A percentile compares a stretch with the other conserved stretches of the same genome.
Evolutionary conservation across 2,329 filamentous ascomycete genomes (phyloP).

Genomic region (Diaporthe australafricana): DNA sequence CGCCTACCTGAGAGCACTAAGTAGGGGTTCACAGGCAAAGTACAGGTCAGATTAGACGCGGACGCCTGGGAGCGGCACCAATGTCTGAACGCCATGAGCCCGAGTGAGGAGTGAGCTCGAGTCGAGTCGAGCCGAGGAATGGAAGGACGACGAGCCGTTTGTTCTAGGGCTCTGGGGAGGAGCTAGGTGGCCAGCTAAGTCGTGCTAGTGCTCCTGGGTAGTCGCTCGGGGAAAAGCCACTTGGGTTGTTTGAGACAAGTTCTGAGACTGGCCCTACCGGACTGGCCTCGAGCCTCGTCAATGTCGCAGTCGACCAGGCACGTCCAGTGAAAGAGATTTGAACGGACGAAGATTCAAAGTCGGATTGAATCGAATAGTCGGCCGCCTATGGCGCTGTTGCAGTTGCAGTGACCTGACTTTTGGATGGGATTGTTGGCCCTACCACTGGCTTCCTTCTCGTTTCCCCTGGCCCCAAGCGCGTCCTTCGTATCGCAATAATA

Average conservation of each 20-base stretch:
- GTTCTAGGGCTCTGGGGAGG: neutral
- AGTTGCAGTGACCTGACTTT: constrained; percentile 15
- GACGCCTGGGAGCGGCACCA: neutral
- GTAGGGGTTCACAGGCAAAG: neutral
- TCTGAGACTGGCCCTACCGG: constrained; percentile 26
- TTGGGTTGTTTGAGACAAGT: constrained; percentile 27
- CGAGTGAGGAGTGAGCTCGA: too few relatives aligned
- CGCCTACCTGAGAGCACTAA: neutral
- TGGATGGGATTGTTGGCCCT: constrained; percentile 10
- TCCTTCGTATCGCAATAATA: neutral
- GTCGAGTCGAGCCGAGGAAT: constrained; percentile 18
- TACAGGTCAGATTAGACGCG: constrained; percentile 3
- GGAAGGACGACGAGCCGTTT: constrained; percentile 10
- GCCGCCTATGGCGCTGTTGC: constrained; percentile 1
- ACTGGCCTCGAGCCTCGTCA: constrained; percentile 19
- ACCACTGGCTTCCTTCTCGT: neutral
- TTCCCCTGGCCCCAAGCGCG: neutral
- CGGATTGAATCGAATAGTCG: constrained; percentile 6
- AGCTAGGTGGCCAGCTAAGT: neutral
- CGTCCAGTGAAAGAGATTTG: neutral
- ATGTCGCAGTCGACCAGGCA: constrained; percentile 8
- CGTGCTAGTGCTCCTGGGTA: neutral
- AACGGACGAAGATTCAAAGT: constrained; percentile 20
- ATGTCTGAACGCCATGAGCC: neutral
- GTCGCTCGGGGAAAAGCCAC: constrained; percentile 10